Evolutionary conservation across 495 filamentous ascomycete genomes (phyloP).

Genomic region (Penicillium tannophilum): DNA sequence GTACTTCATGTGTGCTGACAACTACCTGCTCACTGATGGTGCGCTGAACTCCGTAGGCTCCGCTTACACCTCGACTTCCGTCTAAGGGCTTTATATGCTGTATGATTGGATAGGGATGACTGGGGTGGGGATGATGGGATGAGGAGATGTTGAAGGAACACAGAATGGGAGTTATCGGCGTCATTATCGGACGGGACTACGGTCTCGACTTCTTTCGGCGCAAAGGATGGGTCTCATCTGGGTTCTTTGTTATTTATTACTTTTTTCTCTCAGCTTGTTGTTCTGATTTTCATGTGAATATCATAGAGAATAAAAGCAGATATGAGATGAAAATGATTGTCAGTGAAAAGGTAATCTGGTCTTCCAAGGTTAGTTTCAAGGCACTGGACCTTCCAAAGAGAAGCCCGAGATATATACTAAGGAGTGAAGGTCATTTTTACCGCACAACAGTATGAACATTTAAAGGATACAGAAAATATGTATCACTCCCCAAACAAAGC

Average conservation of each 20-base stretch:
- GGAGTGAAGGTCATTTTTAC: too few relatives aligned
- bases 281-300: not conserved
- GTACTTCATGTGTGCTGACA: slow-evolving; percentile 70
- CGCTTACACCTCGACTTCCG: slow-evolving; percentile 23
- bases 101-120: not conserved
- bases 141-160: not conserved
- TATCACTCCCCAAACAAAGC: too few relatives aligned
- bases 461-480: too few relatives aligned
- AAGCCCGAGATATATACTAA: too few relatives aligned
- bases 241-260: not conserved
- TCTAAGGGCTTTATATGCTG: not conserved
- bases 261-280: not conserved
- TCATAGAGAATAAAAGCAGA: not conserved
- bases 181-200: slow-evolving; percentile 1
- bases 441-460: too few relatives aligned
- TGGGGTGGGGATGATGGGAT: not conserved
- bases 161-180: slow-evolving; percentile 6
- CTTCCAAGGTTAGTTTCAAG: too few relatives aligned
- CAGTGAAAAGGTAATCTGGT: too few relatives aligned
- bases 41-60: slow-evolving; percentile 29
- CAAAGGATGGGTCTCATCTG: slow-evolving; percentile 1
- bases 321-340: not conserved
- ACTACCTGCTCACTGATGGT: slow-evolving; percentile 33
- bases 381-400: too few relatives aligned
- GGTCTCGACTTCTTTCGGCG: slow-evolving; percentile 2